These are phyloP conservation scores for Penicillium pancosmium DNA, from an alignment of 495 filamentous ascomycete species.

Conservation along the genomic window DNA sequence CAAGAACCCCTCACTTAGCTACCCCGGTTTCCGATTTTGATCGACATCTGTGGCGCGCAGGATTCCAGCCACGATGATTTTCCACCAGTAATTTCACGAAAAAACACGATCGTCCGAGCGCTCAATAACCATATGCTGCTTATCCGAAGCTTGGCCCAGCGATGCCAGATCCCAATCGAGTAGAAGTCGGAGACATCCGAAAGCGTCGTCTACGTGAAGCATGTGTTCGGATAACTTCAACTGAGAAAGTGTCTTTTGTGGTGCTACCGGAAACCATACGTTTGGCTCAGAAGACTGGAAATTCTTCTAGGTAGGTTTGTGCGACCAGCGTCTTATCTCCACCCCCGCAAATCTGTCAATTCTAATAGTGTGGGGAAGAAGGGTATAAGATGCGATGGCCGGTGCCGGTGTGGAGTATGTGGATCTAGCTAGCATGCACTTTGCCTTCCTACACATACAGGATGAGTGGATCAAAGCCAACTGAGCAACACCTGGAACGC, in stretches of 20 bases:
- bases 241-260: background rate
- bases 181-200: background rate
- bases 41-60: background rate
- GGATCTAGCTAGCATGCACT: background rate
- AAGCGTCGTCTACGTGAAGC: background rate
- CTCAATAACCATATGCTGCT: background rate
- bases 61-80: background rate
- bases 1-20: background rate
- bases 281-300: conserved; percentile 1
- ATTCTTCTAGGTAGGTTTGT: background rate
- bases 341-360: background rate
- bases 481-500: conserved; percentile 3
- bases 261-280: background rate
- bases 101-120: background rate
- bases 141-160: background rate
- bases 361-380: background rate
- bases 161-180: background rate
- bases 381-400: background rate
- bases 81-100: background rate
- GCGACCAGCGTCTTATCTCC: background rate
- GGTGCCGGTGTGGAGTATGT: conserved; percentile 7
- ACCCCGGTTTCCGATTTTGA: background rate
- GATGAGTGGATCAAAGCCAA: conserved; percentile 4
- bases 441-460: background rate
- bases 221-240: background rate